Base-by-base conservation (phyloP, 352 stramenopile species). In the Pythium aphanidermatum region DNA sequence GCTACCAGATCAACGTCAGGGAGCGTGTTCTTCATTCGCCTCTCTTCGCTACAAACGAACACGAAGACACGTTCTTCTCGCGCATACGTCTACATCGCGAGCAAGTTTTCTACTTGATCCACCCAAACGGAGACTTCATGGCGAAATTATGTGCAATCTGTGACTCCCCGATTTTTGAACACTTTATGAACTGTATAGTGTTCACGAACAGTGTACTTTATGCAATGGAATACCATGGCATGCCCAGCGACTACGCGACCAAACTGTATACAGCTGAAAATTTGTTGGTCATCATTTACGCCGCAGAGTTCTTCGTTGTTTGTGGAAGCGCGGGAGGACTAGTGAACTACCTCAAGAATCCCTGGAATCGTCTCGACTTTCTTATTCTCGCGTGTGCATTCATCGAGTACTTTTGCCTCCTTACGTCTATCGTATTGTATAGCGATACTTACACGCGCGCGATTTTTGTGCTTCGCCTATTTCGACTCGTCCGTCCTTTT, bases 281-380 rank as follows among this genome's bases (percentile, higher is more conserved):
- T 25, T 43, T 72, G 10, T 63, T 90, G 9, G 86, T 90, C 35
- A 31, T 88, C 3, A 53, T 93, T 7, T 93, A 90, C 42, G 65
- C 64, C 0, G 63, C 55, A 2, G 81, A 93, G 28, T 86, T 91
- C 24, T 44, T 88, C 20, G 50, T 91, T 4, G 60, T 88, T 4
- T 81, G 63, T 20, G 67, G 65, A 2, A 72, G 60, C 28, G 59
- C 71, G 0, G 65, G 76, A 10, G 81, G 76, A 1, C 60, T 93
- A 2, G 46, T 74, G 2, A 61, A 60, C 14, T 93, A 91, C 43
- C 51, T 93, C 27, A 76, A 84, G 51, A 86, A 73, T 34, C 76
- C 78, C 10, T 93, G 81, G 81, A 88, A 93, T 34, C 81, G 76
- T 7, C 51, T 93, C 13, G 76, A 91, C 55, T 86, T 83, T 13